Evolutionary conservation across 2,329 filamentous ascomycete genomes (phyloP).

Genomic region (Aspergillus aculeatinus): DNA sequence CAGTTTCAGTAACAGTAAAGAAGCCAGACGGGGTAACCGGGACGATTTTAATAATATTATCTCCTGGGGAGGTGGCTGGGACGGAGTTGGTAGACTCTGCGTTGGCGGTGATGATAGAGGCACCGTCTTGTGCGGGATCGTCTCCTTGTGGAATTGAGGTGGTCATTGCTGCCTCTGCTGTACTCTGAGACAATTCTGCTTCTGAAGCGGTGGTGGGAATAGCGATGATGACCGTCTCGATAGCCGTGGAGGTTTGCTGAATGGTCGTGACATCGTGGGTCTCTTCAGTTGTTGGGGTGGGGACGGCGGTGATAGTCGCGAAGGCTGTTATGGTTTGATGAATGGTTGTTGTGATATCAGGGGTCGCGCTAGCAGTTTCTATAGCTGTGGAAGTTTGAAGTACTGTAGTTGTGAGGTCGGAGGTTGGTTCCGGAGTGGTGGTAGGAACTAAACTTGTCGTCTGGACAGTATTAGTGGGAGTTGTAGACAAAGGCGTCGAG

Average conservation of each 20-base stretch:
- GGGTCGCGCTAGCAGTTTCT: not conserved
- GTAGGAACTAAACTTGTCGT: not conserved
- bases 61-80: not conserved
- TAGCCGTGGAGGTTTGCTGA: constrained; percentile 6
- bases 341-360: not conserved
- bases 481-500: not conserved
- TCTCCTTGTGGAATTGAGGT: not conserved
- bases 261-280: not conserved
- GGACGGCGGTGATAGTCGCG: not conserved
- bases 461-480: not conserved
- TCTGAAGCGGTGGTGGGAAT: not conserved
- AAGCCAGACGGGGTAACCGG: constrained; percentile 17
- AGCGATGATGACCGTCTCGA: not conserved
- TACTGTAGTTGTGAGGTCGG: not conserved
- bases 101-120: not conserved
- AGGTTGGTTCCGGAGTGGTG: not conserved
- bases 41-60: constrained; percentile 9
- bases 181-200: not conserved
- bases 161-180: not conserved
- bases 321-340: not conserved
- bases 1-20: constrained; percentile 16
- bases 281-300: not conserved
- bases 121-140: not conserved
- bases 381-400: not conserved
- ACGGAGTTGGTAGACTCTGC: not conserved